phyloP scores from a whole-genome alignment of 352 stramenopile genomes.

The Globisporangium orthogonon region DNA sequence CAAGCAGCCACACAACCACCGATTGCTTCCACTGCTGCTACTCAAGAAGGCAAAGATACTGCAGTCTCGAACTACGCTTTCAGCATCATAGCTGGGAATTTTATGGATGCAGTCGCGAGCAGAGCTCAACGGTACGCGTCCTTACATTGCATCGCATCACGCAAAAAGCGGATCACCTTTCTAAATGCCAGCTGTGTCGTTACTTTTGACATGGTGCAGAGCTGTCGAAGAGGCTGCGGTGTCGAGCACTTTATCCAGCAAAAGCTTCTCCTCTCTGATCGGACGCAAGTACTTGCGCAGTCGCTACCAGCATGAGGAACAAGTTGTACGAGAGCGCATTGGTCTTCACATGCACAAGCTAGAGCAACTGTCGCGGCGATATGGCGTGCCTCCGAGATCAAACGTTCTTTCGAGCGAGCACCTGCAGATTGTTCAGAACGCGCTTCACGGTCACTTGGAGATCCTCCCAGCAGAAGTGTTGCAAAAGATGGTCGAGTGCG shows the following conservation, averaged over 20 bases:
- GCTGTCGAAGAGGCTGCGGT: neutral
- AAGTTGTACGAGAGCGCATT: slow-evolving; percentile 30
- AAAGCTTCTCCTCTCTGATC: slow-evolving; percentile 31
- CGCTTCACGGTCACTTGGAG: slow-evolving; percentile 53
- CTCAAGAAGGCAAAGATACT: neutral
- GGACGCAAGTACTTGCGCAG: slow-evolving; percentile 41
- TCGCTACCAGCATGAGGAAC: slow-evolving; percentile 41
- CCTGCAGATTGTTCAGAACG: slow-evolving; percentile 41
- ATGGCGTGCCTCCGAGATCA: slow-evolving; percentile 35
- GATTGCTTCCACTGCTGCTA: neutral
- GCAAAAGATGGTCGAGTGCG: slow-evolving; percentile 45
- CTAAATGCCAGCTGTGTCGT: neutral
- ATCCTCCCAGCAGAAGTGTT: slow-evolving; percentile 47
- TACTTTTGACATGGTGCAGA: neutral
- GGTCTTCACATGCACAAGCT: slow-evolving; percentile 30
- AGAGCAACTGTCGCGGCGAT: slow-evolving; percentile 34
- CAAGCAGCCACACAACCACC: neutral
- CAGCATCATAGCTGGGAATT: slow-evolving; percentile 7
- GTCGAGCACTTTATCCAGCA: neutral
- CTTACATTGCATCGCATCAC: neutral
- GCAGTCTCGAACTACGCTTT: slow-evolving; percentile 10
- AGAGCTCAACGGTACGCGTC: slow-evolving; percentile 28
- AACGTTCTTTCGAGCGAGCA: slow-evolving; percentile 36
- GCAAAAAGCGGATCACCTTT: neutral
- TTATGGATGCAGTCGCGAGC: slow-evolving; percentile 18